These are phyloP conservation scores for Turritis glabra DNA, from an alignment of 345 rosid genomes.

Conservation along the genomic window DNA sequence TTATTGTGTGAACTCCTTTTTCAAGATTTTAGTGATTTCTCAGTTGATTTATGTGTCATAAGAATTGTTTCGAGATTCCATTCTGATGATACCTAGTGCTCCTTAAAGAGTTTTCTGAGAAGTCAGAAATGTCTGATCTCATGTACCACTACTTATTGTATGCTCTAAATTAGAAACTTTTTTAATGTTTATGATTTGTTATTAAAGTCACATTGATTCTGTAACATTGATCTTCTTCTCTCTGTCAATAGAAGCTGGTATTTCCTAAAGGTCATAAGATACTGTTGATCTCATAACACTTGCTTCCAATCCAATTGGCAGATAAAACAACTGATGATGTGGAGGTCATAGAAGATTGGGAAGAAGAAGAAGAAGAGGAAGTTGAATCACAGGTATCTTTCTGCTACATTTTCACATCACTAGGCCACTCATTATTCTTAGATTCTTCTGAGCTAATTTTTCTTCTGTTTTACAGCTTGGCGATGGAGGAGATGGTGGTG, in stretches of 20 bases:
- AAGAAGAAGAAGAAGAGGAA: conserved; percentile 63
- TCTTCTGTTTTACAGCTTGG: conserved; percentile 49
- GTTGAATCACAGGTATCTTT: conserved; percentile 55
- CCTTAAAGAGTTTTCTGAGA: neutral
- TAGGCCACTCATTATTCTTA: conserved; percentile 19
- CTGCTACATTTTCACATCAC: neutral
- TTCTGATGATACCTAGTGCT: too few relatives aligned
- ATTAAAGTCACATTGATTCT: neutral
- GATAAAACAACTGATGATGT: conserved; percentile 55
- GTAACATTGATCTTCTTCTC: neutral
- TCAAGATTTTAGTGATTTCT: neutral
- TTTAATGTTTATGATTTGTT: neutral
- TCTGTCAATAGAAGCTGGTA: conserved; percentile 9
- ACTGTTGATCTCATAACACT: conserved; percentile 2
- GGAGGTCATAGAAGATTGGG: conserved; percentile 66
- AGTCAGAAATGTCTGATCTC: neutral
- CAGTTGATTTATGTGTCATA: neutral
- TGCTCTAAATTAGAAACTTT: neutral
- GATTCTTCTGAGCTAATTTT: neutral
- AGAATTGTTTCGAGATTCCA: neutral
- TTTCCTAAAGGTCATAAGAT: neutral
- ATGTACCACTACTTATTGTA: neutral
- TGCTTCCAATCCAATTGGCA: conserved; percentile 30
- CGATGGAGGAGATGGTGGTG: conserved; percentile 95
- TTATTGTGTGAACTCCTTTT: neutral